Base-by-base conservation (phyloP, 441 rosid species). In the Rhodomyrtus psidioides region DNA sequence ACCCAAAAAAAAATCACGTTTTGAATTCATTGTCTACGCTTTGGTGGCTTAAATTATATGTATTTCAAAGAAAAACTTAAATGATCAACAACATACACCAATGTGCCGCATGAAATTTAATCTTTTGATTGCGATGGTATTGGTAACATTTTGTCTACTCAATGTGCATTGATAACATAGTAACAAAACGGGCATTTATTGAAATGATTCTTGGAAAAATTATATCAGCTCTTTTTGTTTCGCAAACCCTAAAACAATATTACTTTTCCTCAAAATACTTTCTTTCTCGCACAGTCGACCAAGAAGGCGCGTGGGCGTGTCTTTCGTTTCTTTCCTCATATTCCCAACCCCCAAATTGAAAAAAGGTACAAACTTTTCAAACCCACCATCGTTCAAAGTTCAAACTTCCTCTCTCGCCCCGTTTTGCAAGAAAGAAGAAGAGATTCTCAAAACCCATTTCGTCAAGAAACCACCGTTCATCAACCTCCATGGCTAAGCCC, bases 401-500 rank as follows among this genome's bases (percentile, higher is more conserved):
- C 46, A 34, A 34, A 34, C 26, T 65, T 26, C n/a, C 26, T 65
- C 26, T 65, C 75, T 62, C 39, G 24, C 39, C 49, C 79, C 79
- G 26, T 34, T 65, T 42, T 1, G 49, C 79, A 65, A 65, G 79
- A 65, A 65, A 65, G 79, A 12, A 65, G 79, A 1, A 21, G 12
- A 34, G 49, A 34, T 65, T 65, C 79, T 65, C 79, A 6, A 19
- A 6, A 19, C 26, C 49, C 76, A 9, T 34, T 23, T 21, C 4
- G 49, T 19, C 76, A 65, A 34, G 76, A 65, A 65, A 65, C n/a
- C 76, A 34, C 24, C 1, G 23, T 34, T 19, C 76, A 34, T 34
- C 76, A 12, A 34, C 60, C 23, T 9, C 83, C 85, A 91, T 88
- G 93, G 88, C 90, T 86, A 91, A 87, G 44, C 89, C 76, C 84